phyloP scores from a whole-genome alignment of 2,329 filamentous ascomycete species.

The Fusarium redolens region DNA sequence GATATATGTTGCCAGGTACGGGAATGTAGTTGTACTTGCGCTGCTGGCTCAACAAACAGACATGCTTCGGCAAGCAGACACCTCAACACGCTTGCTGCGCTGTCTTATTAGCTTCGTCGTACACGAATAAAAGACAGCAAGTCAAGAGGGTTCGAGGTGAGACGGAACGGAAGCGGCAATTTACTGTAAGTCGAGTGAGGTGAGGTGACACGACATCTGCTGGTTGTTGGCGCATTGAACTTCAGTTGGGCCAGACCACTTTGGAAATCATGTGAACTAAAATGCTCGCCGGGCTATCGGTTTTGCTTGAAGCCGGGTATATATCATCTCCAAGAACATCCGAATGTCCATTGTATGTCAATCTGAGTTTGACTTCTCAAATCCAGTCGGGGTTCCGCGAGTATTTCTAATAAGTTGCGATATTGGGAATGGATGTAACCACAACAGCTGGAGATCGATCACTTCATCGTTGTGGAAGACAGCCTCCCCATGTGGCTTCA shows the following conservation, averaged over 20 bases:
- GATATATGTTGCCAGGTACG: constrained; percentile 1
- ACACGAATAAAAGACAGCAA: constrained; percentile 1
- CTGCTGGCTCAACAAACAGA: background rate
- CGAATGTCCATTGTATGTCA: background rate
- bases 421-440: background rate
- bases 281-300: constrained; percentile 1
- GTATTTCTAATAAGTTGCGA: background rate
- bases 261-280: constrained; percentile 31
- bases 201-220: constrained; percentile 37
- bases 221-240: constrained; percentile 27
- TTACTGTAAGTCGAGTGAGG: constrained; percentile 25
- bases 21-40: background rate
- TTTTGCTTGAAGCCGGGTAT: background rate
- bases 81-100: background rate
- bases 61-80: constrained; percentile 1
- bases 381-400: background rate
- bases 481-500: constrained; percentile 28
- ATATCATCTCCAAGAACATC: background rate
- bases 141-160: constrained; percentile 25
- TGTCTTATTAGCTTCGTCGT: background rate
- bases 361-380: background rate
- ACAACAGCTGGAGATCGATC: background rate
- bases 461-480: constrained; percentile 10
- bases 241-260: constrained; percentile 28
- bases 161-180: constrained; percentile 23